Evolutionary conservation across 2,329 filamentous ascomycete species (phyloP).

Genomic region (Penicillium sp.): DNA sequence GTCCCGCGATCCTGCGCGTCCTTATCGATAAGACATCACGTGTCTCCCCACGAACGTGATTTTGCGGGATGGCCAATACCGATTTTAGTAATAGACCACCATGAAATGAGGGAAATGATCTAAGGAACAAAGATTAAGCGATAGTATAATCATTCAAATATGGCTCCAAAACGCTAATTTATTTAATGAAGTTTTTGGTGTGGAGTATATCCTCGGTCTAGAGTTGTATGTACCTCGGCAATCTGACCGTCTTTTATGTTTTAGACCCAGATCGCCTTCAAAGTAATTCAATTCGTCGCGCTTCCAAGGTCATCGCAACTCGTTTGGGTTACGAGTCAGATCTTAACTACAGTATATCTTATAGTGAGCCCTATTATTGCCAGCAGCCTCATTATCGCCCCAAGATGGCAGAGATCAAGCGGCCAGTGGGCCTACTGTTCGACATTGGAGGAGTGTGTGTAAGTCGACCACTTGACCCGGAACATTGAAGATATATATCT

Average conservation of each 20-base stretch:
- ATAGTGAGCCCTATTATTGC: not conserved
- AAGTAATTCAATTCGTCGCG: constrained; percentile 7
- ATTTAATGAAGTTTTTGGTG: not conserved
- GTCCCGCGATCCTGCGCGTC: not conserved
- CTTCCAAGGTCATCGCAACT: not conserved
- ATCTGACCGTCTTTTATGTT: constrained; percentile 6
- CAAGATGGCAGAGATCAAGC: constrained; percentile 42
- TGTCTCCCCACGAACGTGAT: constrained; percentile 1
- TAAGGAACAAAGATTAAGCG: not conserved
- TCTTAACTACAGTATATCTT: not conserved
- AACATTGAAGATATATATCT: not conserved
- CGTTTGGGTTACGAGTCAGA: not conserved
- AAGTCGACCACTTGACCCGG: constrained; percentile 41
- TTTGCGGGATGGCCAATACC: not conserved
- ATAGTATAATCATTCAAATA: not conserved
- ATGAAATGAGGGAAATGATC: not conserved
- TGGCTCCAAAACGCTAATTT: not conserved
- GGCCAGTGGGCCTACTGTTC: constrained; percentile 76
- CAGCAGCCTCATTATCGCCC: not conserved
- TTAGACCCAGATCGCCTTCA: not conserved
- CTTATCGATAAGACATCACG: constrained; percentile 11
- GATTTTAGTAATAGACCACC: not conserved
- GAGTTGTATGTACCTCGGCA: constrained; percentile 27
- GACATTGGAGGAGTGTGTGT: constrained; percentile 97
- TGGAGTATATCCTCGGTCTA: constrained; percentile 14